phyloP scores from a whole-genome alignment of 164 flowering plant species.

The Kalanchoe fedtschenkoi region DNA sequence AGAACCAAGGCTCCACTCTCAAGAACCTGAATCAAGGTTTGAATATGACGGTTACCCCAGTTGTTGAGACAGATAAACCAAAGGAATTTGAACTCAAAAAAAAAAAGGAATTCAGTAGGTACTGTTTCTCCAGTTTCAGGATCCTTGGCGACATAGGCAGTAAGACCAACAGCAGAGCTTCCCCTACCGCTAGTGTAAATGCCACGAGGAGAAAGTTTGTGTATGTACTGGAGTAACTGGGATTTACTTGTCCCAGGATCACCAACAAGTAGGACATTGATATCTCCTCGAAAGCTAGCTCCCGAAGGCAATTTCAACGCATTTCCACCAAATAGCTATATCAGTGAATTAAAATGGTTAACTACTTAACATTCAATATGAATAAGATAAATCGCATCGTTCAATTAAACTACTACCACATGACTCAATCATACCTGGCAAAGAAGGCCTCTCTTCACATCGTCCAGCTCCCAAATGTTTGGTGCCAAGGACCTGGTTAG shows the following conservation, averaged over 20 bases:
- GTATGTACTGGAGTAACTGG: slow-evolving; percentile 91
- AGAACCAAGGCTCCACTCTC: slow-evolving; percentile 98
- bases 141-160: slow-evolving; percentile 93
- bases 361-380: neutral
- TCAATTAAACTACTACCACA: neutral
- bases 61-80: neutral
- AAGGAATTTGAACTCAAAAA: neutral
- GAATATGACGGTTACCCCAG: neutral
- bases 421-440: slow-evolving; percentile 61
- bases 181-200: slow-evolving; percentile 98
- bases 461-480: slow-evolving; percentile 98
- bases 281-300: slow-evolving; percentile 93
- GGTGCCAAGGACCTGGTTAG: slow-evolving; percentile 91
- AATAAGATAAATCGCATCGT: no score
- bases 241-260: slow-evolving; percentile 99
- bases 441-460: slow-evolving; percentile 95
- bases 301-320: slow-evolving; percentile 81
- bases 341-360: neutral
- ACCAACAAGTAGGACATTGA: slow-evolving; percentile 92
- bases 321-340: slow-evolving; percentile 91
- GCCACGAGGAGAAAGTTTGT: slow-evolving; percentile 96
- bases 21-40: slow-evolving; percentile 44
- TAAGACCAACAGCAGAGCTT: slow-evolving; percentile 96
- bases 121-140: slow-evolving; percentile 99
- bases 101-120: slow-evolving; percentile 7